These are phyloP conservation scores for Lyophyllum atratum DNA, from an alignment of 768 basidiomycete genomes.

Conservation along the genomic window DNA sequence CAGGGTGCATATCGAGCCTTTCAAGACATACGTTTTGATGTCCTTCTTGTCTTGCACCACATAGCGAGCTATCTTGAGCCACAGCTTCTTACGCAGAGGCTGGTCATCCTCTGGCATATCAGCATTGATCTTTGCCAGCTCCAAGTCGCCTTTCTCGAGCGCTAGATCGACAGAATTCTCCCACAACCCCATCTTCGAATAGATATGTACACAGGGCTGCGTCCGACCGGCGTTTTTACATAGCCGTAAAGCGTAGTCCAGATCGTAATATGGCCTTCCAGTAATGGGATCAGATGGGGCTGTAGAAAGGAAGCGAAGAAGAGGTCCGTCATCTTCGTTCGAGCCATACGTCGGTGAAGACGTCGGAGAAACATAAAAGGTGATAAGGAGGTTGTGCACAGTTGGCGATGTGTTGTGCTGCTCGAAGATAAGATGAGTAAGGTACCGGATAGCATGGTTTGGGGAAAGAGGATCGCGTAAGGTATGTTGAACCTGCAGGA, in stretches of 20 bases:
- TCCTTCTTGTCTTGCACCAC: constrained; percentile 98
- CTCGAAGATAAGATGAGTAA: constrained; percentile 82
- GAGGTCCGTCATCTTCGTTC: constrained; percentile 68
- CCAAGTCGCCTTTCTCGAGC: constrained; percentile 90
- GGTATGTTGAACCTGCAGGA: constrained; percentile 77
- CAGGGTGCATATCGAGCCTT: background rate
- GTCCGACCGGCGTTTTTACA: constrained; percentile 83
- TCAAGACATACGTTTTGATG: constrained; percentile 84
- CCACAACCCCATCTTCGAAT: constrained; percentile 96
- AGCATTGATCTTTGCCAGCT: constrained; percentile 93
- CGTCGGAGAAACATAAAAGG: constrained; percentile 69
- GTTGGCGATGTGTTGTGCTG: constrained; percentile 80
- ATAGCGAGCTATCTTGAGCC: constrained; percentile 98
- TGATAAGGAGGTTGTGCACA: constrained; percentile 92
- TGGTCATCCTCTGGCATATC: constrained; percentile 93
- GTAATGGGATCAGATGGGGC: constrained; percentile 84
- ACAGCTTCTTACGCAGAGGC: constrained; percentile 86
- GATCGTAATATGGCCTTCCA: constrained; percentile 89
- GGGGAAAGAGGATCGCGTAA: constrained; percentile 72
- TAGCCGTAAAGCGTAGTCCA: constrained; percentile 93
- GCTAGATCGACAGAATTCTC: constrained; percentile 97
- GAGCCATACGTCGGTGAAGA: constrained; percentile 34
- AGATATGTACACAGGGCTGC: constrained; percentile 94
- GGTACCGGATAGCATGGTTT: constrained; percentile 89
- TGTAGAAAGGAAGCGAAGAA: constrained; percentile 79